phyloP scores from a whole-genome alignment of 2,329 filamentous ascomycete species.

The Aspergillaceae sp. region DNA sequence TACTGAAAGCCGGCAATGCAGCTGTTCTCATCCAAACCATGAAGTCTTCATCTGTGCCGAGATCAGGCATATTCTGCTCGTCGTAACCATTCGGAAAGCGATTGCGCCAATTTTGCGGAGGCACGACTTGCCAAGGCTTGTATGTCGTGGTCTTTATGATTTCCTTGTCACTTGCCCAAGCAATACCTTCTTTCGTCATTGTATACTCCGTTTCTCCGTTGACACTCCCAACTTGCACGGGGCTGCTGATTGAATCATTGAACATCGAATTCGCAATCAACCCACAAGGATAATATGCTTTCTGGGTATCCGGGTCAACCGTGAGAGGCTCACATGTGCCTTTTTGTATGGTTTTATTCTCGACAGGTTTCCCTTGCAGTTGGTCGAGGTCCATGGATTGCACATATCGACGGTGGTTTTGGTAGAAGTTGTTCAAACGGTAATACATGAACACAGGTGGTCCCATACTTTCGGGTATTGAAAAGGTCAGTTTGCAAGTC shows the following conservation, averaged over 20 bases:
- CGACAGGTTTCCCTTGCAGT: conserved; percentile 62
- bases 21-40: conserved; percentile 99
- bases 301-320: conserved; percentile 42
- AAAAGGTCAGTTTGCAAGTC: conserved; percentile 67
- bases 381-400: conserved; percentile 79
- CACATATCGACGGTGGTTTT: conserved; percentile 95
- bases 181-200: conserved; percentile 72
- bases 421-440: conserved; percentile 93
- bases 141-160: conserved; percentile 68
- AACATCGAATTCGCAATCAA: conserved; percentile 95
- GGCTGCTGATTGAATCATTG: conserved; percentile 76
- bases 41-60: conserved; percentile 72
- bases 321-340: conserved; percentile 70
- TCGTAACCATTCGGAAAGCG: conserved; percentile 66
- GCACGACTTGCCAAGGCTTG: conserved; percentile 56
- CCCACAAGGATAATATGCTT: conserved; percentile 87
- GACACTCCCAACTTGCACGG: conserved; percentile 44
- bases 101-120: conserved; percentile 76
- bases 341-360: conserved; percentile 51
- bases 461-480: conserved; percentile 67
- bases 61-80: conserved; percentile 55
- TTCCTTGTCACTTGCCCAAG: conserved; percentile 74
- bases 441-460: conserved; percentile 91
- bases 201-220: conserved; percentile 52
- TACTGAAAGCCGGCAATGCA: conserved; percentile 87